Evolutionary conservation across 495 filamentous ascomycete genomes (phyloP).

Genomic region (Annulohypoxylon bovei): DNA sequence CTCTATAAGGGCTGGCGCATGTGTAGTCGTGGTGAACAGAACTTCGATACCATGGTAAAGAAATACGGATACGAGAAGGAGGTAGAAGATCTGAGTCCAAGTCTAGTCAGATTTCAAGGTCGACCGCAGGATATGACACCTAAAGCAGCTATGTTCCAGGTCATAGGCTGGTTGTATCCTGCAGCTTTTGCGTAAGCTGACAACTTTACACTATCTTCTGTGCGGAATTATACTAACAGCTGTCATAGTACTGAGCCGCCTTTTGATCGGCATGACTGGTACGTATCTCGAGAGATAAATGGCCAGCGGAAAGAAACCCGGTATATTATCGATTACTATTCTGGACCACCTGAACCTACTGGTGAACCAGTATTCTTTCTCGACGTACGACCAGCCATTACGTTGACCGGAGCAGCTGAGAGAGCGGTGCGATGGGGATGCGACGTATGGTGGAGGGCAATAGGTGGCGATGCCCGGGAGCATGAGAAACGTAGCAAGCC

Average conservation of each 20-base stretch:
- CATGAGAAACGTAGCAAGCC: conserved; percentile 20
- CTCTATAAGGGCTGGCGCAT: conserved; percentile 75
- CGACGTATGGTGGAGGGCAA: conserved; percentile 92
- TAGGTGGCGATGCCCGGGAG: conserved; percentile 71
- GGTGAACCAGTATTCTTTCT: conserved; percentile 97
- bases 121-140: conserved; percentile 89
- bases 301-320: conserved; percentile 76
- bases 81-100: conserved; percentile 63
- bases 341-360: conserved; percentile 82
- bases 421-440: conserved; percentile 88
- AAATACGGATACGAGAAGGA: conserved; percentile 51
- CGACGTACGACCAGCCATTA: conserved; percentile 95
- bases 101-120: conserved; percentile 85
- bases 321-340: conserved; percentile 99
- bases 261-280: conserved; percentile 99
- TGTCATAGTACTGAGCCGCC: conserved; percentile 74
- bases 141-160: conserved; percentile 82
- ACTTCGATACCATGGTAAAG: conserved; percentile 47
- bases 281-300: conserved; percentile 74
- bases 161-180: conserved; percentile 82
- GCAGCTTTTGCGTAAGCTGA: conserved; percentile 72
- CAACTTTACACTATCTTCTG: background rate
- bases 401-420: conserved; percentile 84
- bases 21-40: conserved; percentile 77
- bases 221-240: conserved; percentile 20